A percentile compares a stretch with the other conserved stretches of the same genome.
Evolutionary conservation across 2,329 filamentous ascomycete species (phyloP).

Genomic region (Colletotrichum trifolii): DNA sequence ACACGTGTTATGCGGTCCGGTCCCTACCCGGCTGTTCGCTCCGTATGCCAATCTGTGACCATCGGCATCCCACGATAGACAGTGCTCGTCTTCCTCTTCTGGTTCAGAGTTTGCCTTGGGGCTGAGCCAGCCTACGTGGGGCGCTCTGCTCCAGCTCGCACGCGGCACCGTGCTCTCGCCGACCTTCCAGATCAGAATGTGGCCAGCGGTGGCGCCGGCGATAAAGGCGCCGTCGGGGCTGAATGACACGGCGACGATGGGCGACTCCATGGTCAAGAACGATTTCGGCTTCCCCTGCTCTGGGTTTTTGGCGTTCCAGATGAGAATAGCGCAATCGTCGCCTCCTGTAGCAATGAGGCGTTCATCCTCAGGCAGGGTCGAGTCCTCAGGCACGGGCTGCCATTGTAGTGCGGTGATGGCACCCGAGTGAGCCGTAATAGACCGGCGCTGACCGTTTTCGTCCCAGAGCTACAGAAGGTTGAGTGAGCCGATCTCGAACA

Average conservation of each 20-base stretch:
- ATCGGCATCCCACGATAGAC: slow-evolving; percentile 70
- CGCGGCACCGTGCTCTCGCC: slow-evolving; percentile 68
- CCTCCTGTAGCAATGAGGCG: slow-evolving; percentile 70
- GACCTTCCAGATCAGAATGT: slow-evolving; percentile 73
- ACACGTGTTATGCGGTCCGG: slow-evolving; percentile 38
- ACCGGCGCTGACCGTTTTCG: slow-evolving; percentile 61
- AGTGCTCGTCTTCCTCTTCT: slow-evolving; percentile 71
- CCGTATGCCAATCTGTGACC: slow-evolving; percentile 73
- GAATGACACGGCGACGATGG: slow-evolving; percentile 69
- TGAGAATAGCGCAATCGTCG: slow-evolving; percentile 70
- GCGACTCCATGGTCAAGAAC: slow-evolving; percentile 69
- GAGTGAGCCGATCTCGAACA: slow-evolving; percentile 20
- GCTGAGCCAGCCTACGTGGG: slow-evolving; percentile 68
- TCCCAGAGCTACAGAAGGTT: slow-evolving; percentile 61
- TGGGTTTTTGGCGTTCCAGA: slow-evolving; percentile 69
- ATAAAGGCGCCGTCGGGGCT: slow-evolving; percentile 73
- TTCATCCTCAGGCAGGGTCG: slow-evolving; percentile 54
- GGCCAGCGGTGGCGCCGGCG: slow-evolving; percentile 68
- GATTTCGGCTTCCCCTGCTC: slow-evolving; percentile 65
- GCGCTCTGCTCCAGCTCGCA: slow-evolving; percentile 68
- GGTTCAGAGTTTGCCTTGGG: slow-evolving; percentile 63
- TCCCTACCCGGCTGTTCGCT: slow-evolving; percentile 68
- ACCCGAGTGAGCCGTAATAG: slow-evolving; percentile 69
- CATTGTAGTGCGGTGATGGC: slow-evolving; percentile 68
- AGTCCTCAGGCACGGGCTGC: slow-evolving; percentile 61